Evolutionary conservation across 768 basidiomycete species (phyloP), one percentile per base, ranked within the genome.

Genomic region (Pleurotus tuoliensis): DNA sequence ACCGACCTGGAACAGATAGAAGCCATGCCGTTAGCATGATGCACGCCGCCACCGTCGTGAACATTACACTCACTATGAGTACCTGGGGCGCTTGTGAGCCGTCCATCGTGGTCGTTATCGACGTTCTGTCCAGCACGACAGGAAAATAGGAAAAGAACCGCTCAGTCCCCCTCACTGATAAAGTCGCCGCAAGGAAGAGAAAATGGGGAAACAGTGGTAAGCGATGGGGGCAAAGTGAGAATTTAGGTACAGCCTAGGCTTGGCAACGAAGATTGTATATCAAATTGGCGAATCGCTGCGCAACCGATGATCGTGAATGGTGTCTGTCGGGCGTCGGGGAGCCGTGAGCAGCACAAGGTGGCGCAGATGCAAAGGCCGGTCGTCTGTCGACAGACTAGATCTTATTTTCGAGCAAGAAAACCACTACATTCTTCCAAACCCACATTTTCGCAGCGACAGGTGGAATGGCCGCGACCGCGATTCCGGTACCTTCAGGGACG

Each of bases 1-100:
- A 40, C 79, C 79, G 34, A 76, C 76, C 78, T 80, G 58, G 22
- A 30, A 11, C 30, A 34, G 30, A 47, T 25, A 46, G 57, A 18
- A 22, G 24, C 15, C 22, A 48, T n/a, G 47, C 22, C 22, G n/a
- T 48, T 20, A 48, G 15, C 18, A 27, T 22, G 15, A n/a, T 48
- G 16, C 22, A 24, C 47, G 47, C 47, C 47, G 48, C 48, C 30
- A 50, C 38, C 25, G 48, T 34, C 30, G 30, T 50, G 27, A 40
- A 44, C n/a, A 24, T 18, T 15, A 53, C 37, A 53, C 51, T 40
- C 15, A 53, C 51, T n/a, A 53, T 41, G 51, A 53, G 51, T 39
- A 53, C 51, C 25, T 53, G 51, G 11, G 34, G 51, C n/a, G 18
- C 39, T 24, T 53, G 39, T 18, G 51, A 6, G 20, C 25, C 39